A percentile compares a stretch with the other conserved stretches of the same genome.
phyloP scores from a whole-genome alignment of 345 rosid species.

The Corchorus capsularis region DNA sequence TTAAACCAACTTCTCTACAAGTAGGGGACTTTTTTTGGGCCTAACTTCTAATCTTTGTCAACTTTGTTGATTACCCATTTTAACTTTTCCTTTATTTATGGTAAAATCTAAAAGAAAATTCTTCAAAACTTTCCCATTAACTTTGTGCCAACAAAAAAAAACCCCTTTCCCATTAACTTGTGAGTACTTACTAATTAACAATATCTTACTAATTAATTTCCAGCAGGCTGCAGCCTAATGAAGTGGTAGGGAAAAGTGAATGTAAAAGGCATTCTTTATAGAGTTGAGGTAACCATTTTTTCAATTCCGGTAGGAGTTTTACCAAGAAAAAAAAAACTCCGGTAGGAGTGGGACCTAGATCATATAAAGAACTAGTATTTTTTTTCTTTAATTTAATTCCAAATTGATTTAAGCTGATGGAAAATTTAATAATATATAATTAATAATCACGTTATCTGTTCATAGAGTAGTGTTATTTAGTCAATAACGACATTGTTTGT shows the following conservation, averaged over 20 bases:
- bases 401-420: too few species aligned
- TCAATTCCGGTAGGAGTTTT: neutral
- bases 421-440: too few species aligned
- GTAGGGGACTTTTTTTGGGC: neutral
- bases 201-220: neutral
- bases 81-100: neutral
- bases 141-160: too few species aligned
- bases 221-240: too few species aligned
- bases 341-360: neutral
- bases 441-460: too few species aligned
- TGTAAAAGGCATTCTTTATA: neutral
- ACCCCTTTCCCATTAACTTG: neutral
- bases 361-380: neutral
- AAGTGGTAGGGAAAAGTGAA: too few species aligned
- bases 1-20: neutral
- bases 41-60: neutral
- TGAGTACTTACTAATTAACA: too few species aligned
- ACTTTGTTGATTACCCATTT: neutral
- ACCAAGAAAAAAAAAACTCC: too few species aligned
- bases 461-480: too few species aligned
- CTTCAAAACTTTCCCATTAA: neutral
- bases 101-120: neutral
- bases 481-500: too few species aligned
- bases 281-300: too few species aligned
- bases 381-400: neutral